Evolutionary conservation across 306 rosid genomes (phyloP), one percentile per base, ranked within the genome.

Genomic region (Vigna radiata): DNA sequence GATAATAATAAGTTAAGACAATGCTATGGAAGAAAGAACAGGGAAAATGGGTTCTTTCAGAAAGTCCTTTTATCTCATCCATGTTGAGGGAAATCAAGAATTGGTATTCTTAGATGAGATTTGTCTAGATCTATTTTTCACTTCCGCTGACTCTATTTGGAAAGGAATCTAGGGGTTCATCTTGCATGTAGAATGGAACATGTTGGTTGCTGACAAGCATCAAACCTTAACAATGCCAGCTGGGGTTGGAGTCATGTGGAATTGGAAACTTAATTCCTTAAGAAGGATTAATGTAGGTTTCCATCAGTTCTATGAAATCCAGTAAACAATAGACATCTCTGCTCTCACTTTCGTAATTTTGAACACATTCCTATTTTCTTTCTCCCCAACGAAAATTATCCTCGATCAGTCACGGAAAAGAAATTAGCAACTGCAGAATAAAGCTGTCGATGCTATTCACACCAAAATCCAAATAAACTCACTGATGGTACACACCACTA

Each of bases 311-410:
- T 27, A 46, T n/a, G n/a, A 25, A 52, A 67, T 67, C 11, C 33
- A 6, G 8, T 50, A 33, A 71, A 71, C 18, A 11, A 63, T 53
- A 36, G 19, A 33, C 63, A 11, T 70, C 31, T 70, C 48, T 23
- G 21, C 4, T 27, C 31, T 68, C 41, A 29, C n/a, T 14, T 4
- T 62, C 18, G 47, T n/a, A 8, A 17, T 67, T 21, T 47, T 68
- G 27, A 8, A 15, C 56, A 66, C 17, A 2, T 67, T 15, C 43
- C 16, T 27, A 47, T 15, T 23, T 47, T 68, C 47, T 23, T 47
- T 68, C 47, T 52, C 73, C 49, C 25, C 59, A 9, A 25, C 56
- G 60, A 54, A 76, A 73, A 47, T 37, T 11, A 55, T 77, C 19
- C 31, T 13, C 25, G 8, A 29, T 48, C 74, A 48, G 47, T n/a